Percentiles rank a stretch among this genome's conserved stretches.
phyloP scores from a whole-genome alignment of 805 yeast species.

The Candida argentea region DNA sequence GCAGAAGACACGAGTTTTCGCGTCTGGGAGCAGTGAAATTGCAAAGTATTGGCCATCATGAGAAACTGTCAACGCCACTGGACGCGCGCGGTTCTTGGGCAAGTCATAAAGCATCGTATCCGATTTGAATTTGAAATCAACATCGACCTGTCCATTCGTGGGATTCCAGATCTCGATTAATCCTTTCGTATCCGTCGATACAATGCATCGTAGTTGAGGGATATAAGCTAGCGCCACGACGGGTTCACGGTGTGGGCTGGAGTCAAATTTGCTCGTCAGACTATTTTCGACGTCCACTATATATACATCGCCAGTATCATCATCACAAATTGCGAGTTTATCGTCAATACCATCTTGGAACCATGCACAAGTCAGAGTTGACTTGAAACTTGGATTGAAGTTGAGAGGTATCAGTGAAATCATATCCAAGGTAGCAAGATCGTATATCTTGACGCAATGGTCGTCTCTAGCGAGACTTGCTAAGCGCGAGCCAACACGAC shows the following conservation, averaged over 20 bases:
- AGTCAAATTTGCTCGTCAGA: slow-evolving; percentile 2
- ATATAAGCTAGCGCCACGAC: slow-evolving; percentile 7
- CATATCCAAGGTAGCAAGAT: slow-evolving; percentile 24
- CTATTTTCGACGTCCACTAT: slow-evolving; percentile 8
- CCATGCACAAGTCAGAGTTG: slow-evolving; percentile 8
- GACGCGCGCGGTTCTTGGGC: slow-evolving; percentile 17
- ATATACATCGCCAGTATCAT: slow-evolving; percentile 5
- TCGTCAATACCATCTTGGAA: slow-evolving; percentile 4
- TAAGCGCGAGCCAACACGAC: slow-evolving; percentile 8
- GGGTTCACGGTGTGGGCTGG: slow-evolving; percentile 8
- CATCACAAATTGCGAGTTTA: slow-evolving; percentile 7
- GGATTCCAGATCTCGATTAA: slow-evolving; percentile 13
- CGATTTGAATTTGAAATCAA: slow-evolving; percentile 24
- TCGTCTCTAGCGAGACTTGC: slow-evolving; percentile 13
- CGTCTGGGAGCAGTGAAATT: slow-evolving; percentile 19
- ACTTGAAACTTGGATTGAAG: slow-evolving; percentile 11
- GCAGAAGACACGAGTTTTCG: slow-evolving; percentile 20
- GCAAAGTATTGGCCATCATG: slow-evolving; percentile 16
- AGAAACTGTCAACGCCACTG: slow-evolving; percentile 9
- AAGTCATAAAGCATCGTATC: slow-evolving; percentile 27
- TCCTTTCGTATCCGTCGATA: slow-evolving; percentile 13
- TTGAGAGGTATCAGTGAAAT: slow-evolving; percentile 17
- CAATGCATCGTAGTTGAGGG: slow-evolving; percentile 7
- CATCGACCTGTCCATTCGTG: slow-evolving; percentile 3
- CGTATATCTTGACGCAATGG: slow-evolving; percentile 19